Percentiles rank a stretch among this genome's conserved stretches.
Evolutionary conservation across 73 alveolate species (phyloP).

Genomic region (Paramecium biaurelia): DNA sequence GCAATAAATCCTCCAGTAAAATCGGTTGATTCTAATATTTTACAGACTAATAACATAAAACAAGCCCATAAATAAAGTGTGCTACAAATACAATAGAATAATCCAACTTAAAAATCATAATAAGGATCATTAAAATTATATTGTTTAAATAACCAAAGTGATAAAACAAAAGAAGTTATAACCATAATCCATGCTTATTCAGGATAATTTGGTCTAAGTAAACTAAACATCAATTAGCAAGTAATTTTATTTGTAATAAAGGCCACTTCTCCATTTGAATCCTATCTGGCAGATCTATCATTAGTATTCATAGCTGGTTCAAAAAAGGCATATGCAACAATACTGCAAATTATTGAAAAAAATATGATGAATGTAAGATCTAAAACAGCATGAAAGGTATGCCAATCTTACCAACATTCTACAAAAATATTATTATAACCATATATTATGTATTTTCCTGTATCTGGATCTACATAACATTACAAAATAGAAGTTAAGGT

Average conservation of each 20-base stretch:
- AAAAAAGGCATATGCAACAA: slow-evolving; percentile 61
- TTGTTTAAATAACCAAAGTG: slow-evolving; percentile 23
- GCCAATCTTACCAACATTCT: slow-evolving; percentile 66
- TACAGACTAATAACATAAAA: slow-evolving; percentile 69
- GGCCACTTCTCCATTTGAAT: slow-evolving; percentile 54
- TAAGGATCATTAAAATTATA: slow-evolving; percentile 59
- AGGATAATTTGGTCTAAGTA: not conserved
- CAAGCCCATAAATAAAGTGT: slow-evolving; percentile 66
- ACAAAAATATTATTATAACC: not conserved
- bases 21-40: slow-evolving; percentile 73
- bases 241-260: slow-evolving; percentile 42
- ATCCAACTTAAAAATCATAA: slow-evolving; percentile 55
- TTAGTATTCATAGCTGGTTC: slow-evolving; percentile 58
- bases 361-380: slow-evolving; percentile 13
- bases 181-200: slow-evolving; percentile 54
- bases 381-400: slow-evolving; percentile 27
- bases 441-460: not conserved
- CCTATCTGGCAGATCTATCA: slow-evolving; percentile 58
- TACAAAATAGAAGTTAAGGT: slow-evolving; percentile 42
- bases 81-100: not conserved
- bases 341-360: slow-evolving; percentile 34
- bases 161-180: not conserved
- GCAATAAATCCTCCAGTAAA: slow-evolving; percentile 86
- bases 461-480: slow-evolving; percentile 13
- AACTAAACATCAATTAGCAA: slow-evolving; percentile 43